Evolutionary conservation across 2,329 filamentous ascomycete genomes (phyloP).

Genomic region (Penicillium olsonii): DNA sequence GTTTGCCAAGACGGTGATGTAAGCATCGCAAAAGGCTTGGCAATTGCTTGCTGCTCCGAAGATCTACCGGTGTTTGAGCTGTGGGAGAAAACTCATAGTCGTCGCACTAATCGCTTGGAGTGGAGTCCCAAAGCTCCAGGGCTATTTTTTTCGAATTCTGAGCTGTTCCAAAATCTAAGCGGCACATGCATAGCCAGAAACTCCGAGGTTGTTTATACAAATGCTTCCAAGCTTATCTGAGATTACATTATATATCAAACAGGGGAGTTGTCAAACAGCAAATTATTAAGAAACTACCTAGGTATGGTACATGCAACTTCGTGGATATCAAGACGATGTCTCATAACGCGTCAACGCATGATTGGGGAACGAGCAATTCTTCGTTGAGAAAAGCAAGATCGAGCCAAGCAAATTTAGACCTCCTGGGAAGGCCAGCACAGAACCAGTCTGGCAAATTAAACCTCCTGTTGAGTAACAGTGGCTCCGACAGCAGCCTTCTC

Average conservation of each 20-base stretch:
- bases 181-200: too few relatives aligned
- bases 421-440: background rate
- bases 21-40: background rate
- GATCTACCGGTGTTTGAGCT: background rate
- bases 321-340: constrained; percentile 5
- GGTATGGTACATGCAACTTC: constrained; percentile 6
- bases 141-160: too few relatives aligned
- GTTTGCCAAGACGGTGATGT: background rate
- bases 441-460: background rate
- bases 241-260: too few relatives aligned
- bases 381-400: background rate
- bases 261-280: too few relatives aligned
- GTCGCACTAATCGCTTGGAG: too few relatives aligned
- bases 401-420: background rate
- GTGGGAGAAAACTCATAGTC: background rate
- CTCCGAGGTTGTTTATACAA: too few relatives aligned
- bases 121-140: too few relatives aligned
- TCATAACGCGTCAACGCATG: constrained; percentile 5
- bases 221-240: too few relatives aligned
- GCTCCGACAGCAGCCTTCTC: constrained; percentile 20
- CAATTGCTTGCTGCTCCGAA: constrained; percentile 7
- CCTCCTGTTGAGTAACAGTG: constrained; percentile 16
- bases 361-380: background rate
- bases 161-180: too few relatives aligned
- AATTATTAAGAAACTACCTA: background rate